Base-by-base conservation (phyloP, 2,329 filamentous ascomycete species). In the Aspergillus unguis region DNA sequence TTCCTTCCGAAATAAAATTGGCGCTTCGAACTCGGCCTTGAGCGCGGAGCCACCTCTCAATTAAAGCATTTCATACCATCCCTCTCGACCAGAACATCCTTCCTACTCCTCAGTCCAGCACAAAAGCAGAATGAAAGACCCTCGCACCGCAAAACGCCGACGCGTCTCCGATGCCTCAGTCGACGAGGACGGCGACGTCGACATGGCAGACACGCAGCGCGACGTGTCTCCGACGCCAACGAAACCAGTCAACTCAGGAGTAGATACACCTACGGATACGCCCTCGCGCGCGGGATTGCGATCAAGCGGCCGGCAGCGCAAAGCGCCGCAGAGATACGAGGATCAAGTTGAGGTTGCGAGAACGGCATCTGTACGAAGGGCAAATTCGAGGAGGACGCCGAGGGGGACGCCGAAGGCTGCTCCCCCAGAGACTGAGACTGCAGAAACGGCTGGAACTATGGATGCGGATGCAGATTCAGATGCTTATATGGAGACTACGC, bases 101-200 rank as follows among this genome's bases (percentile, higher is more conserved):
- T 17, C 17, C 17, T 17, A 17, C 17, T 17, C 17, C 17, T 17
- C 17, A 17, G 17, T 17, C 17, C 17, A 17, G 17, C 17, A 17
- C 17, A 17, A 17, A 17, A 17, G 17, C 17, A 17, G 17, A 17
- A 17, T 17, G 69, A 67, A 60, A 44, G 66, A 71, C 33, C 57
- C 65, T n/a, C 67, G 66, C 31, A 61, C 67, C 23, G 58, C 62
- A 26, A 73, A 73, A 55, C 62, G 70, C 47, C 69, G 71, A 53
- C 68, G 67, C 48, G 64, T 72, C 32, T 71, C 66, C 43, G 61
- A 65, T 37, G 51, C 56, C 23, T 55, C 58, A 4, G 25, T 32
- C 6, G 68, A 70, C 36, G 55, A 55, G 36, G 67, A 69, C 43
- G 68, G 66, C 32, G 69, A 71, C 43, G 53, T 59, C n/a, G 53